These are phyloP conservation scores for Colletotrichum tabaci DNA, from an alignment of 2,329 filamentous ascomycete genomes.

Conservation along the genomic window DNA sequence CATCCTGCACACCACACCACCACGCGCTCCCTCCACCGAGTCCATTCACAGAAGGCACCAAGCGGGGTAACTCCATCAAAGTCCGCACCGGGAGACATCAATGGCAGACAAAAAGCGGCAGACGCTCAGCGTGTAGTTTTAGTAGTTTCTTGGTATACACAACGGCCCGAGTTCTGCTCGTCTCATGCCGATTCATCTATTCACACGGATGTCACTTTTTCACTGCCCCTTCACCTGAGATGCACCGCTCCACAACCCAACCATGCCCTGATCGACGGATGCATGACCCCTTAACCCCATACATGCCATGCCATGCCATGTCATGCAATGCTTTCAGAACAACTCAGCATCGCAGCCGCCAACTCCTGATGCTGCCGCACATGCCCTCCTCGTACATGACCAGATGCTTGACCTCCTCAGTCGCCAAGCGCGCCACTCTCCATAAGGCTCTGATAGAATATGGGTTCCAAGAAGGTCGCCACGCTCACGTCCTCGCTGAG, in stretches of 20 bases:
- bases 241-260: conserved; percentile 15
- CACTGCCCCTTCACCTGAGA: conserved; percentile 11
- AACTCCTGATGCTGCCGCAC: conserved; percentile 5
- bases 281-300: conserved; percentile 6
- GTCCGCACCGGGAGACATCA: not conserved
- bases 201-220: conserved; percentile 16
- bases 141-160: conserved; percentile 25
- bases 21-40: not conserved
- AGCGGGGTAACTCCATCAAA: not conserved
- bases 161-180: conserved; percentile 18
- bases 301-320: conserved; percentile 8
- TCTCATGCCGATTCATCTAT: conserved; percentile 30
- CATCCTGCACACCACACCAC: not conserved
- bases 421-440: conserved; percentile 89
- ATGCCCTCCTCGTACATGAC: not conserved
- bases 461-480: conserved; percentile 95
- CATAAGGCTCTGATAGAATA: conserved; percentile 89
- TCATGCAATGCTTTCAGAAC: conserved; percentile 1
- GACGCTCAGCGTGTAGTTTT: not conserved
- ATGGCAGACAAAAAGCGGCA: conserved; percentile 2
- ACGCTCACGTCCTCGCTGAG: conserved; percentile 96
- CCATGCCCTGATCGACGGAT: conserved; percentile 8
- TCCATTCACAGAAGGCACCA: not conserved
- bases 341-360: conserved; percentile 15
- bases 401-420: conserved; percentile 2